Percentiles rank a stretch among this genome's conserved stretches.
phyloP scores from a whole-genome alignment of 2,329 filamentous ascomycete species.

The Claviceps citrina region DNA sequence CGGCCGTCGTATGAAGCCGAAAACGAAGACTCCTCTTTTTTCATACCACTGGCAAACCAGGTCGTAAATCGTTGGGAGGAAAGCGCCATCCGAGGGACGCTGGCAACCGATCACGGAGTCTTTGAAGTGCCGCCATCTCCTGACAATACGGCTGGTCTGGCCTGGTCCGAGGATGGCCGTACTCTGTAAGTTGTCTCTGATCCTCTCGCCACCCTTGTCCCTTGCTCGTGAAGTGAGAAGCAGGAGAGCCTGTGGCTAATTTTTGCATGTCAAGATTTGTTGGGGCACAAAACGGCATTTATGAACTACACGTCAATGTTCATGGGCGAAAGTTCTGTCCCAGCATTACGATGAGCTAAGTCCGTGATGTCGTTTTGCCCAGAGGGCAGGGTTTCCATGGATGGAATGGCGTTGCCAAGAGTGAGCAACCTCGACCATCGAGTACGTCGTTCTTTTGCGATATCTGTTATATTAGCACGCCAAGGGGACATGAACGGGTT shows the following conservation, averaged over 20 bases:
- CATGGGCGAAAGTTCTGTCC: slow-evolving; percentile 44
- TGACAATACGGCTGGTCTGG: slow-evolving; percentile 45
- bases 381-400: not conserved
- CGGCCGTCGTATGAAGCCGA: slow-evolving; percentile 17
- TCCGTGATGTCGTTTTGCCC: not conserved
- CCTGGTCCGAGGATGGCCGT: slow-evolving; percentile 46
- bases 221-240: not conserved
- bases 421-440: not conserved
- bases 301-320: slow-evolving; percentile 55
- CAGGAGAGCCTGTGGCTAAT: slow-evolving; percentile 10
- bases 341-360: slow-evolving; percentile 36
- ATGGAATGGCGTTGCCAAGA: not conserved
- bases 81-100: slow-evolving; percentile 18
- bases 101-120: slow-evolving; percentile 22
- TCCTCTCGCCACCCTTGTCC: no score
- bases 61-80: slow-evolving; percentile 24
- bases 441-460: no score
- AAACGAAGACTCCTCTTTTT: slow-evolving; percentile 21
- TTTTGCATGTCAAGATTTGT: slow-evolving; percentile 32
- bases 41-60: slow-evolving; percentile 23
- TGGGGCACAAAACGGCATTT: slow-evolving; percentile 57
- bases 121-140: slow-evolving; percentile 30
- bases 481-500: no score
- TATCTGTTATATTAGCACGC: no score
- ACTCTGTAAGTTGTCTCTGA: slow-evolving; percentile 44